Conservation (phyloP, 2,329 filamentous ascomycete genomes). For the Fusarium liriodendri region DNA sequence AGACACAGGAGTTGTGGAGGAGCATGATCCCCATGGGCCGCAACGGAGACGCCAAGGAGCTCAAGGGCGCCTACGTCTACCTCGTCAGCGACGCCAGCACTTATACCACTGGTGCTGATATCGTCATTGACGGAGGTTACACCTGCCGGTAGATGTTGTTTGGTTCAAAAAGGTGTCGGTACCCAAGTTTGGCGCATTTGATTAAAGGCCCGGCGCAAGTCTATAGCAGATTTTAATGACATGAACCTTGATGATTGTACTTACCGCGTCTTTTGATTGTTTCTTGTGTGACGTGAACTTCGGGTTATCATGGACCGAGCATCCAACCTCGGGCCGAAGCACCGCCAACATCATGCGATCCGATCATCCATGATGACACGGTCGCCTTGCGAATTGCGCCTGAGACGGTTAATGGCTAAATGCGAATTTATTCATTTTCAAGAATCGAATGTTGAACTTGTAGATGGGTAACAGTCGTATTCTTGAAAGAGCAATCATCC, state of each 20-base stretch:
- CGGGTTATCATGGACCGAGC: neutral
- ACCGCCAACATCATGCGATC: neutral
- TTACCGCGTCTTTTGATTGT: neutral
- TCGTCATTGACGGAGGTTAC: conserved; percentile 80
- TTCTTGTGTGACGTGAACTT: neutral
- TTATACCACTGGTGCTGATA: conserved; percentile 78
- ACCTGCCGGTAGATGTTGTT: conserved; percentile 53
- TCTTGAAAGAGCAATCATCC: neutral
- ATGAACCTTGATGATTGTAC: neutral
- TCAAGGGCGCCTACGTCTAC: conserved; percentile 84
- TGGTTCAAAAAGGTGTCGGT: conserved; percentile 16
- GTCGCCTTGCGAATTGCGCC: neutral
- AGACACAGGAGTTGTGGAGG: conserved; percentile 78
- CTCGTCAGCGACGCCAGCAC: conserved; percentile 79
- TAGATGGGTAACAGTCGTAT: neutral
- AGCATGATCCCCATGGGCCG: conserved; percentile 80
- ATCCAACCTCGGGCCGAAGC: neutral
- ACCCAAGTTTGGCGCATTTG: conserved; percentile 12
- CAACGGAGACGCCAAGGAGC: conserved; percentile 74
- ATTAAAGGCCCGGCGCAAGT: conserved; percentile 11
- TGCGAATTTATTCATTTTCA: neutral
- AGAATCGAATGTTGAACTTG: neutral
- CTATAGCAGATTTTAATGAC: conserved; percentile 18
- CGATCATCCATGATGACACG: neutral
- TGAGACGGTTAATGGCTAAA: neutral